Percentiles rank a stretch among this genome's conserved stretches.
Conservation (phyloP, 192 early-diverging fungal genomes). For the Hyaloraphidium curvatum region DNA sequence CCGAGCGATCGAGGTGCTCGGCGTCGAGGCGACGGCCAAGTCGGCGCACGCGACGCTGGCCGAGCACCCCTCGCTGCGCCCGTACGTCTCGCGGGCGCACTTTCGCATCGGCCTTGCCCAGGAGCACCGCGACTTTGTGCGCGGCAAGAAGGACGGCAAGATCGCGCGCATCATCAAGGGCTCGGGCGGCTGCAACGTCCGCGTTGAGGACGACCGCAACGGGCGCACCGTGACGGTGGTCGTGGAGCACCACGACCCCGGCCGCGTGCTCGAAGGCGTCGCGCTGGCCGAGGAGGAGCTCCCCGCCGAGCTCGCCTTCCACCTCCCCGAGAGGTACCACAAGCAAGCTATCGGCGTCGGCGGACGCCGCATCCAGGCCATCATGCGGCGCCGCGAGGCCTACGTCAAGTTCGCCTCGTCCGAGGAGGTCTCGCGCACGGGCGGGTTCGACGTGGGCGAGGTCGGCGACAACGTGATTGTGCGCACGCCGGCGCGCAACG, state of each 20-base stretch:
- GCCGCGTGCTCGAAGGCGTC: slow-evolving; percentile 41
- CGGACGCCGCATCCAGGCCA: slow-evolving; percentile 71
- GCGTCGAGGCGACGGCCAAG: slow-evolving; percentile 38
- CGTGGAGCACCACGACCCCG: slow-evolving; percentile 28
- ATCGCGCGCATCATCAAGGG: slow-evolving; percentile 68
- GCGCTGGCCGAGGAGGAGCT: slow-evolving; percentile 56
- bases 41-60: slow-evolving; percentile 34
- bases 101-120: slow-evolving; percentile 55
- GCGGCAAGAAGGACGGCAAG: slow-evolving; percentile 75
- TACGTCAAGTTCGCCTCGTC: slow-evolving; percentile 75
- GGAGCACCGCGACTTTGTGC: slow-evolving; percentile 69
- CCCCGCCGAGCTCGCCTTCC: slow-evolving; percentile 71
- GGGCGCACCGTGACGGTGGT: slow-evolving; percentile 67
- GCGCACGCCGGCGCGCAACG: slow-evolving; percentile 1
- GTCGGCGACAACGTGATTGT: slow-evolving; percentile 5
- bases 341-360: slow-evolving; percentile 76
- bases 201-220: slow-evolving; percentile 44
- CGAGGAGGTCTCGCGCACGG: slow-evolving; percentile 10
- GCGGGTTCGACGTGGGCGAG: not conserved
- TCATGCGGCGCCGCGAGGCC: slow-evolving; percentile 72
- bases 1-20: slow-evolving; percentile 46
- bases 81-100: slow-evolving; percentile 11
- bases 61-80: slow-evolving; percentile 29
- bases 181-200: slow-evolving; percentile 44
- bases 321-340: slow-evolving; percentile 61